A percentile compares a stretch with the other conserved stretches of the same genome.
Conservation (phyloP, 176 grass and related monocot species). For the Oryza rufipogon region DNA sequence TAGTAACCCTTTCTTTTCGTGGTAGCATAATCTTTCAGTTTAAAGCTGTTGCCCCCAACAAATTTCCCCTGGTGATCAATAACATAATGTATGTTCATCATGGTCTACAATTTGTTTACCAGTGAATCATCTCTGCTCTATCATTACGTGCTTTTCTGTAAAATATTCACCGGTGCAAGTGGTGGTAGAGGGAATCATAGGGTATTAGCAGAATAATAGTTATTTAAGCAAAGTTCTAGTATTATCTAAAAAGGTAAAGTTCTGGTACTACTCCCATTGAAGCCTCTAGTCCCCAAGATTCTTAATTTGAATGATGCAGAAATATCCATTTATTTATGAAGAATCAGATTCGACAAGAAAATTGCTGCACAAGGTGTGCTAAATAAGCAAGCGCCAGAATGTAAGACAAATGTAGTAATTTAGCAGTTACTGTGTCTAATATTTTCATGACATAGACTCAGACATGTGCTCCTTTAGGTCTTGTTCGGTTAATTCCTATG, state of each 20-base stretch:
- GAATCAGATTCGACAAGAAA: conserved; percentile 46
- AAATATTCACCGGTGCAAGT: conserved; percentile 36
- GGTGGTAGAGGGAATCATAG: conserved; percentile 2
- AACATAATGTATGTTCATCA: conserved; percentile 10
- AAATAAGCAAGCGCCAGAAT: not conserved
- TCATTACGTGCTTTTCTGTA: not conserved
- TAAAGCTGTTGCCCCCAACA: not conserved
- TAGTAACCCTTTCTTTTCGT: not conserved
- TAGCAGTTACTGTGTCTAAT: not conserved
- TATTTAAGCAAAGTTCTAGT: conserved; percentile 15
- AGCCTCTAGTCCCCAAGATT: conserved; percentile 41
- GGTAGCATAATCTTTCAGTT: not conserved
- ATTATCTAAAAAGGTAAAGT: not conserved
- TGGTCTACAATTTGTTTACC: conserved; percentile 6
- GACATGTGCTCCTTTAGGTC: too few relatives aligned
- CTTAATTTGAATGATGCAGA: conserved; percentile 36
- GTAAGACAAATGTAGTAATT: conserved; percentile 15
- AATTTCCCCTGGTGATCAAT: conserved; percentile 6
- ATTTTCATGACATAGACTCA: too few relatives aligned
- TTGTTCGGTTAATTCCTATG: too few relatives aligned
- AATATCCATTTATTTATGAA: conserved; percentile 14
- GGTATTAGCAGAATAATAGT: not conserved
- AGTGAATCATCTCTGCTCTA: conserved; percentile 7
- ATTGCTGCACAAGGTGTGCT: conserved; percentile 18
- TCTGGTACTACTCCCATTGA: not conserved